Conservation (phyloP, 106 monocot species). For the Dioscorea alata region DNA sequence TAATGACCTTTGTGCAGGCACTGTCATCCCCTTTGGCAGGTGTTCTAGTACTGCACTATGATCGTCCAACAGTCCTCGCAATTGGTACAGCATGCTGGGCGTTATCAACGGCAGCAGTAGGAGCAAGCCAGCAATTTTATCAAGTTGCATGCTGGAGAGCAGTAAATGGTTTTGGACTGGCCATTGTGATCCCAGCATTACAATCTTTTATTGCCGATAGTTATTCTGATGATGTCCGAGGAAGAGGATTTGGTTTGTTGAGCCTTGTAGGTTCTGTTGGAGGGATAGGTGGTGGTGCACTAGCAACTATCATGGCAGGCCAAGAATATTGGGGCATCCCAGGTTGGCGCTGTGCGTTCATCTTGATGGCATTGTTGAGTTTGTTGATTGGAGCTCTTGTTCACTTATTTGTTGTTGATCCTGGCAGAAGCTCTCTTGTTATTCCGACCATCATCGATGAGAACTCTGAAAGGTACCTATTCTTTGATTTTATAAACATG, state of each 20-base stretch:
- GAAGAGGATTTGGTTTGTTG: conserved; percentile 80
- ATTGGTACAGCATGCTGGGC: conserved; percentile 85
- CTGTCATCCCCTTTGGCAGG: conserved; percentile 86
- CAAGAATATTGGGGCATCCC: conserved; percentile 66
- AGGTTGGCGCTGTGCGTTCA: conserved; percentile 90
- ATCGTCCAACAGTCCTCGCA: conserved; percentile 73
- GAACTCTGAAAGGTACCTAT: conserved; percentile 48
- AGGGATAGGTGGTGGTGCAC: conserved; percentile 77
- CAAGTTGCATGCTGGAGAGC: conserved; percentile 88
- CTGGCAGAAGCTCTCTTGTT: conserved; percentile 34
- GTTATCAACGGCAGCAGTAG: conserved; percentile 90
- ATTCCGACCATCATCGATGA: conserved; percentile 13
- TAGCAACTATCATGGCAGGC: conserved; percentile 91
- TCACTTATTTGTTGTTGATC: conserved; percentile 69
- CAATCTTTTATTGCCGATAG: conserved; percentile 96
- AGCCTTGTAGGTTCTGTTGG: conserved; percentile 67
- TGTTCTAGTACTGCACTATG: conserved; percentile 77
- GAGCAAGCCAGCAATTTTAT: conserved; percentile 55
- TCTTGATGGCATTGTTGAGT: conserved; percentile 77
- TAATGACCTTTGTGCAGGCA: conserved; percentile 74
- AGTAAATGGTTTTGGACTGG: conserved; percentile 87
- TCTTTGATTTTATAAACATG: too few relatives aligned
- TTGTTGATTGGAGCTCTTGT: conserved; percentile 81
- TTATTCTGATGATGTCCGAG: conserved; percentile 59
- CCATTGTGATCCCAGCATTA: conserved; percentile 86